Evolutionary conservation across 768 basidiomycete species (phyloP).

Genomic region (Cytidiella melzeri): DNA sequence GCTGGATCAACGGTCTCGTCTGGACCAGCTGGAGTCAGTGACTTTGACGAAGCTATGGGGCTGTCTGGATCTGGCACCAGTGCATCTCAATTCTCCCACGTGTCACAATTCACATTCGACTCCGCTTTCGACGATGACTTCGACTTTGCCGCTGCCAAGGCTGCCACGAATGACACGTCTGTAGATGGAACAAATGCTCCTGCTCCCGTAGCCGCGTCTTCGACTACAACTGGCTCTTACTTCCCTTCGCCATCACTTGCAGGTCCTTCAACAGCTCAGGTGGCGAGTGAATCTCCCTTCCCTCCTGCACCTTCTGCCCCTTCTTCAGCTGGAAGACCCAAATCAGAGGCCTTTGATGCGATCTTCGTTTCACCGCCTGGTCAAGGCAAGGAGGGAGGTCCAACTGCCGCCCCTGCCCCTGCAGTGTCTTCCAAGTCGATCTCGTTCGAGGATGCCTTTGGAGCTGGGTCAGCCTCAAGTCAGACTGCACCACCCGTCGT

Average conservation of each 20-base stretch:
- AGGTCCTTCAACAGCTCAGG: slow-evolving; percentile 15
- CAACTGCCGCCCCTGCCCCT: slow-evolving; percentile 11
- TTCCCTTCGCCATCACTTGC: slow-evolving; percentile 6
- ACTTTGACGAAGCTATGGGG: slow-evolving; percentile 73
- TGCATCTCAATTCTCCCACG: slow-evolving; percentile 26
- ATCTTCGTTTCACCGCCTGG: slow-evolving; percentile 22
- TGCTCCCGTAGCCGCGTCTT: slow-evolving; percentile 17
- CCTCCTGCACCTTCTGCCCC: slow-evolving; percentile 9
- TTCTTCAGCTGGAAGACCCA: slow-evolving; percentile 7
- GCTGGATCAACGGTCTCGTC: slow-evolving; percentile 14
- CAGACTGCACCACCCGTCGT: slow-evolving; percentile 6
- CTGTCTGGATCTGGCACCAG: slow-evolving; percentile 28
- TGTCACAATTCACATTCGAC: slow-evolving; percentile 54
- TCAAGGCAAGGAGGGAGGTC: background rate
- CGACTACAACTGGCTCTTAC: slow-evolving; percentile 3
- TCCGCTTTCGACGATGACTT: slow-evolving; percentile 61
- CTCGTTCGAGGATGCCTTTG: slow-evolving; percentile 46
- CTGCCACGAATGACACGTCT: slow-evolving; percentile 1
- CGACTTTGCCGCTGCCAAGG: slow-evolving; percentile 46
- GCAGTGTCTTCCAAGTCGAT: slow-evolving; percentile 9
- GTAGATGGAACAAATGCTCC: slow-evolving; percentile 11
- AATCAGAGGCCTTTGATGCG: slow-evolving; percentile 28
- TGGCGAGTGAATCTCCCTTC: slow-evolving; percentile 14
- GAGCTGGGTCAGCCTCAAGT: slow-evolving; percentile 18
- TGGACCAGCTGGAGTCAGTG: slow-evolving; percentile 36